Percentiles rank a stretch among this genome's conserved stretches.
Conservation (phyloP, 1,284 basidiomycete genomes). For the Heterobasidion parviporum region DNA sequence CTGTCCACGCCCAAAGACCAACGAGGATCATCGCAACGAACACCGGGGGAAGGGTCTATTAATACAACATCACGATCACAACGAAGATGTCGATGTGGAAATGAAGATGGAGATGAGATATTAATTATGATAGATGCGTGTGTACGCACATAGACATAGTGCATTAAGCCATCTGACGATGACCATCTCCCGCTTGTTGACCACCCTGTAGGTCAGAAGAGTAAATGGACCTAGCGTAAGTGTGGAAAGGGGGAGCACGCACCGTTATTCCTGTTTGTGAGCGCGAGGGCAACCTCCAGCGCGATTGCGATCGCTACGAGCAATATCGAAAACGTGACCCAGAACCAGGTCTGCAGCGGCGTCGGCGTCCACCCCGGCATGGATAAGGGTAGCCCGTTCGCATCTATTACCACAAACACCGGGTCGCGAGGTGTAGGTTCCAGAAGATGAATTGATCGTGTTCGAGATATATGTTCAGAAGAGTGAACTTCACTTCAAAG, state of each 20-base stretch:
- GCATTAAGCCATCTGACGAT: slow-evolving; percentile 26
- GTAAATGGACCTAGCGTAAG: background rate
- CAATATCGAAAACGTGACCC: slow-evolving; percentile 32
- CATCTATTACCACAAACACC: too few species aligned
- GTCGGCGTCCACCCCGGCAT: slow-evolving; percentile 28
- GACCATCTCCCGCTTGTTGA: slow-evolving; percentile 18
- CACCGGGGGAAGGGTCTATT: slow-evolving; percentile 42
- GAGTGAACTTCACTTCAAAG: too few species aligned
- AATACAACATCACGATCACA: background rate
- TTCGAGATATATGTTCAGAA: too few species aligned
- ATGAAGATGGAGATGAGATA: too few species aligned
- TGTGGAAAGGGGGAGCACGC: background rate
- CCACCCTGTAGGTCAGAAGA: slow-evolving; percentile 28
- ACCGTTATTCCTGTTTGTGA: slow-evolving; percentile 38
- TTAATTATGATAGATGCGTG: background rate
- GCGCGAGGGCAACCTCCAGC: slow-evolving; percentile 38
- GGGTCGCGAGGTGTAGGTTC: too few species aligned
- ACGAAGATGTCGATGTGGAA: background rate
- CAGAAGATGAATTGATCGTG: too few species aligned
- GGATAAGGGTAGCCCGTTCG: background rate
- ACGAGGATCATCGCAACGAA: slow-evolving; percentile 31
- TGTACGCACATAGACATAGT: slow-evolving; percentile 38
- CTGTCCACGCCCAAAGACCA: slow-evolving; percentile 45
- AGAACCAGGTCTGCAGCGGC: slow-evolving; percentile 39
- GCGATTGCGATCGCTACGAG: slow-evolving; percentile 32